These are phyloP conservation scores for Penicillium cataractarum DNA, from an alignment of 495 filamentous ascomycete genomes.

Conservation along the genomic window DNA sequence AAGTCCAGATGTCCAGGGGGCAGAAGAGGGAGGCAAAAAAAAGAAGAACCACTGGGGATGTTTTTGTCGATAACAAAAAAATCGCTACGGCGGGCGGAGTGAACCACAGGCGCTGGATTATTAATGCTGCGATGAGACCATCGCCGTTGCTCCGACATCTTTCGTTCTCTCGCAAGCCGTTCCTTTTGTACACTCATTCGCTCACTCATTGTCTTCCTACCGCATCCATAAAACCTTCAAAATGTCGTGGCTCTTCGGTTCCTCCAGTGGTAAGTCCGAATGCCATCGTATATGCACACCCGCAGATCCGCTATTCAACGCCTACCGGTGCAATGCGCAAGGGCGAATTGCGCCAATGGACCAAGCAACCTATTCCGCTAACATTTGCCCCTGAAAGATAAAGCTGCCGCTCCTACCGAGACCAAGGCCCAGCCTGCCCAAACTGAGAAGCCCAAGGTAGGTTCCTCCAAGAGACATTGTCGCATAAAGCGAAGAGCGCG, in stretches of 20 bases:
- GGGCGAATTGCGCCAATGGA: neutral
- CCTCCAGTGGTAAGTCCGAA: conserved; percentile 40
- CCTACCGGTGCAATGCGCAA: conserved; percentile 22
- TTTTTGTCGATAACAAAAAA: conserved; percentile 34
- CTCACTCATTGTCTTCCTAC: neutral
- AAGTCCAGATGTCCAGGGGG: conserved; percentile 13
- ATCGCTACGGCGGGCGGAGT: conserved; percentile 22
- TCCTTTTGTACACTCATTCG: conserved; percentile 9
- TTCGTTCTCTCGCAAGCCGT: conserved; percentile 3
- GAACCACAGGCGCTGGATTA: conserved; percentile 36
- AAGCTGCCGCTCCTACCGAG: conserved; percentile 27
- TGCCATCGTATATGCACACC: neutral
- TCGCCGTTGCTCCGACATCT: conserved; percentile 12
- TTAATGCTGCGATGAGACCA: conserved; percentile 29
- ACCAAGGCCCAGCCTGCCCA: conserved; percentile 37
- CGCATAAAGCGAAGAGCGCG: neutral
- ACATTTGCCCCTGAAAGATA: conserved; percentile 22
- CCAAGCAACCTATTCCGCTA: neutral
- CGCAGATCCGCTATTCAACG: conserved; percentile 6
- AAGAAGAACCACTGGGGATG: conserved; percentile 13
- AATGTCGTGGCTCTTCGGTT: conserved; percentile 51
- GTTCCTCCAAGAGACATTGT: conserved; percentile 11
- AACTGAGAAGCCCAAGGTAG: conserved; percentile 60
- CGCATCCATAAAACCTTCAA: conserved; percentile 7
- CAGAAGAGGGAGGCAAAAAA: conserved; percentile 17